Base-by-base conservation (phyloP, 768 basidiomycete species). In the Pleurotus eryngii region DNA sequence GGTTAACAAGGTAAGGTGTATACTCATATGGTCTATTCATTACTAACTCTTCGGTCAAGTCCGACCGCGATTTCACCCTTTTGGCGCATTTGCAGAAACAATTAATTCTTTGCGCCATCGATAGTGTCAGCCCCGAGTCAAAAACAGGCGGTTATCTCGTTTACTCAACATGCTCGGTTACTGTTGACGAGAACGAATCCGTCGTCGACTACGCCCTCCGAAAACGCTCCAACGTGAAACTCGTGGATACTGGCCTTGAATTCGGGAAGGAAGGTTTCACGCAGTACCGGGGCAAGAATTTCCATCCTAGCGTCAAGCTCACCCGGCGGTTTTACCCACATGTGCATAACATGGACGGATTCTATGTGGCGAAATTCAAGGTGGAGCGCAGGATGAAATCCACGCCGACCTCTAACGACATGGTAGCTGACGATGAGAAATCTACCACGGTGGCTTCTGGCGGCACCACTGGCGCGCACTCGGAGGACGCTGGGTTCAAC, bases 291-390 rank as follows among this genome's bases (percentile, higher is more conserved):
- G 97, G 96, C 18, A 98, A 95, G 80, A 81, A 73, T 27, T 98
- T 98, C 74, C 80, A 86, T 68, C 79, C 89, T 35, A 89, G 82
- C 61, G 69, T 99, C 65, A 80, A 76, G 60, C 72, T 96, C 61
- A 97, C 97, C 17, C 77, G 94, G 63, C 78, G 97, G 59, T 96
- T 94, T 71, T 96, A 95, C 69, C 92, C 95, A 14, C 95, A 98
- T 72, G 95, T 97, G 64, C 95, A 98, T 75, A 99, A 99, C 73
- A 97, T 98, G 95, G 97, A 99, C 70, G 97, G 97, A 4, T 99
- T 99, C 81, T 99, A 82, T 71, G 95, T 98, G 56, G 96, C 96
- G 58, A 98, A 98, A 72, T 92, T 99, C 81, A 95, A 91, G 72
- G 87, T 98, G n/a, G 89, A 85, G 68, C 91, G 85, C 72, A 81